These are phyloP conservation scores for Leptographium radiaticola DNA, from an alignment of 2,329 filamentous ascomycete species.

Conservation along the genomic window DNA sequence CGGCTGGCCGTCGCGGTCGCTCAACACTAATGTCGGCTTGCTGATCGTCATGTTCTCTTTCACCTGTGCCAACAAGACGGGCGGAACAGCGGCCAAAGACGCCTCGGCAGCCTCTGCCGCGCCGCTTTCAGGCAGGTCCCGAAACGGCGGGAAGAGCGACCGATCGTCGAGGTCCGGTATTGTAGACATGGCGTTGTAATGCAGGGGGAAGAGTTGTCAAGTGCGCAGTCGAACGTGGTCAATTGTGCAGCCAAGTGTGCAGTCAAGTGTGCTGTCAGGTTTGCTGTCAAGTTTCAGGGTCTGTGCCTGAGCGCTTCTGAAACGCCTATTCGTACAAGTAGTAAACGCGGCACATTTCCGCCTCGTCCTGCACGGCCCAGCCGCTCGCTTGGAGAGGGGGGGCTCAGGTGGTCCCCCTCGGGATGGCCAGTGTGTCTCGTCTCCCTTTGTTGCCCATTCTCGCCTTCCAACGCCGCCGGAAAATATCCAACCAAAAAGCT, in stretches of 20 bases:
- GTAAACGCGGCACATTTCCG: not conserved
- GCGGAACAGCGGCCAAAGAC: slow-evolving; percentile 5
- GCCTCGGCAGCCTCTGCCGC: too few species aligned
- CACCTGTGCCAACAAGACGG: slow-evolving; percentile 31
- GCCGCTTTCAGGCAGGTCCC: slow-evolving; percentile 14
- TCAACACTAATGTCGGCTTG: slow-evolving; percentile 32
- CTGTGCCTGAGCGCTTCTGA: not conserved
- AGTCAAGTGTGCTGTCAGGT: too few species aligned
- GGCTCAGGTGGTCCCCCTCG: too few species aligned
- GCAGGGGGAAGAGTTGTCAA: too few species aligned
- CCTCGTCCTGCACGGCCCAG: not conserved
- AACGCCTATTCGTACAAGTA: not conserved
- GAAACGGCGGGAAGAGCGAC: slow-evolving; percentile 21
- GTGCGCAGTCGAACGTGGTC: too few species aligned
- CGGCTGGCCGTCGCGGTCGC: slow-evolving; percentile 23
- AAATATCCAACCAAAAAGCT: too few species aligned
- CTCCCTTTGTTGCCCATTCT: too few species aligned
- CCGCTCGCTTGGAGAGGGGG: too few species aligned
- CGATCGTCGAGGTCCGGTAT: slow-evolving; percentile 21
- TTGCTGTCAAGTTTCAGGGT: too few species aligned
- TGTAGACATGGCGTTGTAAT: slow-evolving; percentile 2
- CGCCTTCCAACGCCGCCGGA: too few species aligned
- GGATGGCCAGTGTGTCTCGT: too few species aligned
- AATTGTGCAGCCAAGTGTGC: too few species aligned
- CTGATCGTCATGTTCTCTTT: slow-evolving; percentile 35